phyloP scores from a whole-genome alignment of 345 rosid genomes.

The Xanthoceras sorbifolium region DNA sequence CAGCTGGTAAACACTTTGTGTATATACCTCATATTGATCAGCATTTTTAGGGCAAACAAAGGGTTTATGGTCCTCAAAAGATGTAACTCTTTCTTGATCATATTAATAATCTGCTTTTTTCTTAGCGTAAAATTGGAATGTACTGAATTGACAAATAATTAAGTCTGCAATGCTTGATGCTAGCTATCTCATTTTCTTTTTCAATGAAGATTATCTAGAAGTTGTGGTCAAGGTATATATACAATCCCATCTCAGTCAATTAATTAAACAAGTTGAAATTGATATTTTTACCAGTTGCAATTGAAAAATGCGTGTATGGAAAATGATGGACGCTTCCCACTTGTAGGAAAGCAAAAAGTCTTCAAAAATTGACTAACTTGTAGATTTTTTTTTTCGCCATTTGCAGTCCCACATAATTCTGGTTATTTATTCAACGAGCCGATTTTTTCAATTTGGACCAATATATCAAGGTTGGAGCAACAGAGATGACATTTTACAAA shows the following conservation, averaged over 20 bases:
- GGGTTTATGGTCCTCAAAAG: neutral
- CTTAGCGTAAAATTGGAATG: neutral
- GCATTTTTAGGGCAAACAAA: neutral
- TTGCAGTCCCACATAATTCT: slow-evolving; percentile 26
- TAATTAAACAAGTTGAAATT: neutral
- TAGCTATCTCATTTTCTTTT: neutral
- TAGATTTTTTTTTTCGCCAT: neutral
- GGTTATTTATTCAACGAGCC: slow-evolving; percentile 13
- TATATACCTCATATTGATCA: no score
- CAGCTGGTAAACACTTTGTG: slow-evolving; percentile 12
- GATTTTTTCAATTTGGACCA: slow-evolving; percentile 16
- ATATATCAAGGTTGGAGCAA: slow-evolving; percentile 26
- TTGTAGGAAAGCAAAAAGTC: slow-evolving; percentile 29
- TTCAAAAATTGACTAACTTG: slow-evolving; percentile 39
- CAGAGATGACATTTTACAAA: slow-evolving; percentile 14
- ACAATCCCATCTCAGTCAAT: neutral
- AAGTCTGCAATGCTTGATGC: neutral
- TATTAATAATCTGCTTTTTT: neutral
- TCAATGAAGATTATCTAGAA: neutral
- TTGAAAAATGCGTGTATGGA: slow-evolving; percentile 4
- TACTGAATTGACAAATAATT: neutral
- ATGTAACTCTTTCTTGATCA: neutral
- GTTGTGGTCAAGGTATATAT: slow-evolving; percentile 13
- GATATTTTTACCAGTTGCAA: slow-evolving; percentile 4
- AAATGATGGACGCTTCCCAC: slow-evolving; percentile 13